Base-by-base conservation (phyloP, 176 grass and related monocot genomes). In the Hordeum marinum region DNA sequence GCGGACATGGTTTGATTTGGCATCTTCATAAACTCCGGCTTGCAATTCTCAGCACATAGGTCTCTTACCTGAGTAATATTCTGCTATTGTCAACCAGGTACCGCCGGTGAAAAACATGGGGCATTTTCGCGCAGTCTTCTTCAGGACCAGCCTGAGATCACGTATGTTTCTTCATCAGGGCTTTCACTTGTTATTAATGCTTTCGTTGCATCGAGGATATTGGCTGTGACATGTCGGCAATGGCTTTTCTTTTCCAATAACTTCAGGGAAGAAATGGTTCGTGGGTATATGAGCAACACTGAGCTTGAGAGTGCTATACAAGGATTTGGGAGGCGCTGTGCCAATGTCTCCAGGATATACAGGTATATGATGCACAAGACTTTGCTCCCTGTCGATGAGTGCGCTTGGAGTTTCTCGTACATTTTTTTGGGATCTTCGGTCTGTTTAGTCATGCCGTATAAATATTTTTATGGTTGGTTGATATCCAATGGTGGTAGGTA, bases 321-420 rank as follows among this genome's bases (percentile, higher is more conserved):
- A 76, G 73, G 72, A 68, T 87, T 95, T 88, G 78, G 80, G 83
- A 77, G 67, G 35, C 92, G 89, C 79, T 98, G 93, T 71, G 77
- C 79, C 75, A 95, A 95, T 79, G 81, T 98, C 46, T 95, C 96
- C 64, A 90, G 89, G 70, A 63, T 95, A 79, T 98, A 98, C 89
- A 98, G 96, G 96, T 95, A 92, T 66, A 80, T 88, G 80, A 82
- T 76, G 75, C 68, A 29, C 68, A 34, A 66, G 69, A 75, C 8
- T 80, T 85, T 73, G 40, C 48, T 50, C 11, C 40, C 87, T 3
- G 18, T 36, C 3, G 12, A 70, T 24, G 13, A 32, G 14, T 34
- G 24, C 25, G 59, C 61, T 57, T 34, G 4, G 2, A 63, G n/a
- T n/a, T 58, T 60, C 17, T 78, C 23, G 50, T n/a, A 45, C 11